Evolutionary conservation across 164 flowering plant genomes (phyloP).

Genomic region (Tetrastigma voinierianum): DNA sequence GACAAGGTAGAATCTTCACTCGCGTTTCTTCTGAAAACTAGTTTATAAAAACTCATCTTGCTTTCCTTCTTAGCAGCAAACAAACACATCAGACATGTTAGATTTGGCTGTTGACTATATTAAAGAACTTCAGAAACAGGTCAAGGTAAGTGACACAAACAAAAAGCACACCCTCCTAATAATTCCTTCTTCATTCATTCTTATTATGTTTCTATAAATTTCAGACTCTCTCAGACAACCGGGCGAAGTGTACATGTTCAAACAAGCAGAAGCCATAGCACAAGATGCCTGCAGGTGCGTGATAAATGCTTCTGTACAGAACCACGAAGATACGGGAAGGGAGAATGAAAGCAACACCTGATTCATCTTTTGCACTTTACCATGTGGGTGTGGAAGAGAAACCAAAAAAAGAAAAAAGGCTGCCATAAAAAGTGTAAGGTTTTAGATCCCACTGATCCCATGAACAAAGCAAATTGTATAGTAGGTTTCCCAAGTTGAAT

Average conservation of each 20-base stretch:
- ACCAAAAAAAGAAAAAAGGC: conserved; percentile 1
- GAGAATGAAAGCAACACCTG: conserved; percentile 4
- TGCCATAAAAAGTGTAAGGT: background rate
- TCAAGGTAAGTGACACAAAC: conserved; percentile 48
- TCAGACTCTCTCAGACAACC: conserved; percentile 55
- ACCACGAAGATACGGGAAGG: conserved; percentile 3
- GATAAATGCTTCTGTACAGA: conserved; percentile 19
- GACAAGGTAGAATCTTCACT: conserved; percentile 63
- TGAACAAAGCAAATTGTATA: background rate
- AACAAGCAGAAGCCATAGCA: conserved; percentile 35
- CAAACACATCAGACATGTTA: conserved; percentile 94
- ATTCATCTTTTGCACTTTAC: conserved; percentile 4
- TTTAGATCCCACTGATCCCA: background rate
- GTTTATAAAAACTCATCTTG: background rate
- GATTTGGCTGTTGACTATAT: conserved; percentile 95
- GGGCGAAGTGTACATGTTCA: conserved; percentile 65
- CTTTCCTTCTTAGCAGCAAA: conserved; percentile 62
- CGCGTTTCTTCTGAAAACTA: background rate
- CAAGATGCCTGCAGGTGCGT: background rate
- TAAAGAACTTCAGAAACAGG: conserved; percentile 79
- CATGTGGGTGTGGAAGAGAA: too few species aligned
- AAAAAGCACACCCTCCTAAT: background rate
- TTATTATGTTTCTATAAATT: conserved; percentile 1
- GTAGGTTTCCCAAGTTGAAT: background rate
- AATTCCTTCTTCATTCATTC: background rate